phyloP scores from a whole-genome alignment of 1,284 basidiomycete species.

The Trametes versicolor region DNA sequence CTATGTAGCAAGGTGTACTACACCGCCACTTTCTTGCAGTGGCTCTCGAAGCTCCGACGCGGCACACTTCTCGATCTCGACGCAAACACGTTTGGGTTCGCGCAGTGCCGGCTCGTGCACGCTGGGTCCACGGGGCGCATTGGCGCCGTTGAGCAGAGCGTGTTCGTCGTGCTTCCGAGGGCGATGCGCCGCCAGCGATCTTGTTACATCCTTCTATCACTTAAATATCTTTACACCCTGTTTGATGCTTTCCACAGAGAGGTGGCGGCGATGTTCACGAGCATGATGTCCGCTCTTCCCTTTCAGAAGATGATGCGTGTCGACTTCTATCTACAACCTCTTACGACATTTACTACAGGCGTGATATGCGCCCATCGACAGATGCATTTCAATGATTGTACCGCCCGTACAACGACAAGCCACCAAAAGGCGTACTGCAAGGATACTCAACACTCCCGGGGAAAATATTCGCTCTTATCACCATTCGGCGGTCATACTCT shows the following conservation, averaged over 20 bases:
- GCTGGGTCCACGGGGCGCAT: slow-evolving; percentile 36
- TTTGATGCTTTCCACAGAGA: slow-evolving; percentile 27
- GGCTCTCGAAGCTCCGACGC: slow-evolving; percentile 30
- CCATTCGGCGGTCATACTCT: no score
- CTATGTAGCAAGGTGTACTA: slow-evolving; percentile 42
- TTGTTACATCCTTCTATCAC: slow-evolving; percentile 39
- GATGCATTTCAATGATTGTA: no score
- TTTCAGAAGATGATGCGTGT: no score
- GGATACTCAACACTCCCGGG: no score
- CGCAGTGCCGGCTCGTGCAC: slow-evolving; percentile 23
- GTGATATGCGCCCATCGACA: no score
- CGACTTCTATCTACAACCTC: no score
- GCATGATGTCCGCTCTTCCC: no score
- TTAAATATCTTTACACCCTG: slow-evolving; percentile 38
- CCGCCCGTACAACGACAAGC: no score
- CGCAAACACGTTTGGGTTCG: slow-evolving; percentile 31
- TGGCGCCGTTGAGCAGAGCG: slow-evolving; percentile 31
- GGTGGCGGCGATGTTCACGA: no score
- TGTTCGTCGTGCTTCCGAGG: slow-evolving; percentile 32
- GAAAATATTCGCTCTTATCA: no score
- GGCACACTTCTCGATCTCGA: slow-evolving; percentile 39
- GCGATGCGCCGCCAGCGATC: slow-evolving; percentile 28
- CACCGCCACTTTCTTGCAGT: slow-evolving; percentile 24
- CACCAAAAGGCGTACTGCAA: no score
- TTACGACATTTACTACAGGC: no score